These are phyloP conservation scores for Xylaria scruposa DNA, from an alignment of 495 filamentous ascomycete genomes.

Conservation along the genomic window DNA sequence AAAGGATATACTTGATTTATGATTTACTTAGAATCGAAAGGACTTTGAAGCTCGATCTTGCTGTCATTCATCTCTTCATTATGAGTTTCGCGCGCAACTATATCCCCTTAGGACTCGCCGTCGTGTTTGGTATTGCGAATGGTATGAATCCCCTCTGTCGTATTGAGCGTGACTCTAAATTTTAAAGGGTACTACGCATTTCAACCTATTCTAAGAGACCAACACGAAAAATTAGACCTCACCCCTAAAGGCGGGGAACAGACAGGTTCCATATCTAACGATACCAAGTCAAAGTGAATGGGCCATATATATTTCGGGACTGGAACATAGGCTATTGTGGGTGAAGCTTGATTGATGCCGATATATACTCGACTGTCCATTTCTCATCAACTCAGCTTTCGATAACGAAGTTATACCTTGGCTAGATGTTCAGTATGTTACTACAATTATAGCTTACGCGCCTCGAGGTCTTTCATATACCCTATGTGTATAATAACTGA, in stretches of 20 bases:
- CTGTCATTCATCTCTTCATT: not conserved
- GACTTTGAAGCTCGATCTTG: not conserved
- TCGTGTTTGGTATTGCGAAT: constrained; percentile 41
- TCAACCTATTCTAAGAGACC: constrained; percentile 46
- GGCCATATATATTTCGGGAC: not conserved
- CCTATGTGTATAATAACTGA: not conserved
- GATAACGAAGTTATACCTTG: not conserved
- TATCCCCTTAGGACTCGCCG: constrained; percentile 36
- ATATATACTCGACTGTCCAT: not conserved
- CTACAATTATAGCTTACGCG: not conserved
- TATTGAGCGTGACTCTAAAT: constrained; percentile 31
- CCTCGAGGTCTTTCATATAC: not conserved
- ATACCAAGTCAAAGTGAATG: constrained; percentile 21
- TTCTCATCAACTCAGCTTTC: not conserved
- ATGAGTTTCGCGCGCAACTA: constrained; percentile 39
- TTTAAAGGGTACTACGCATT: constrained; percentile 53
- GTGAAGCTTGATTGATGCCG: not conserved
- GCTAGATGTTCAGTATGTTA: not conserved
- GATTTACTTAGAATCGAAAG: not conserved
- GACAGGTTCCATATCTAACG: constrained; percentile 15
- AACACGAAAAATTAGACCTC: constrained; percentile 40
- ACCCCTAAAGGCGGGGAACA: constrained; percentile 10
- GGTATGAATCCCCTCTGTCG: constrained; percentile 37
- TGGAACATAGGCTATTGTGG: not conserved
- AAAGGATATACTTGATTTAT: not conserved